Evolutionary conservation across 306 rosid genomes (phyloP), one percentile per base, ranked within the genome.

Genomic region (Astragalus glycyphyllos): DNA sequence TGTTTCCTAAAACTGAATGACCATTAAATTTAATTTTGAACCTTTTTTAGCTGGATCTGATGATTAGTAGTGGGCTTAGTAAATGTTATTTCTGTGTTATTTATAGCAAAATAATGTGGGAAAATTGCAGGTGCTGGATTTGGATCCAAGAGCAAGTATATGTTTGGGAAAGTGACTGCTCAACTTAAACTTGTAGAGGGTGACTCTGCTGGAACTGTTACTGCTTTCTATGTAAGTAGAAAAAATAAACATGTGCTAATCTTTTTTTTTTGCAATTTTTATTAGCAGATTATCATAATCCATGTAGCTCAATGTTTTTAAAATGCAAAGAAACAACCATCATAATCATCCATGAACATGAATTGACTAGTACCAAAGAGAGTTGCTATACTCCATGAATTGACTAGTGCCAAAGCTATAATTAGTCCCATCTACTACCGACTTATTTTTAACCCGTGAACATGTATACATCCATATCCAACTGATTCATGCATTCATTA

Each of bases 131-230:
- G 97, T 16, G 96, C 99, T 85, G 99, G 99, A 38, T 94, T 94
- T 83, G 77, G 48, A 44, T 94, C 99, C 2, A 94, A 89, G 80
- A 89, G 54, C 81, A 91, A 82, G 60, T 91, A 86, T 58, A 51
- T 91, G 99, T 94, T 89, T 68, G 99, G 99, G 12, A 94, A 84
- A 76, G 99, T 89, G 15, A 82, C 78, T 45, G 65, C 91, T 15
- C 88, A 89, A 50, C 86, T 94, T 48, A 94, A 94, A 83, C 99
- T 94, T 67, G 68, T 94, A 5, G 88, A 88, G 78, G 99, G 97
- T 10, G 96, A 94, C 67, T 94, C 99, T 31, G 96, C 97, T 15
- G 97, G 99, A 85, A 91, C 97, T 0, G 99, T 94, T 8, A 91
- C 97, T 16, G 97, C 99, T 65, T 91, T 83, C 82, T 94, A 91